Evolutionary conservation across 768 basidiomycete genomes (phyloP).

Genomic region (Mycena latifolia): DNA sequence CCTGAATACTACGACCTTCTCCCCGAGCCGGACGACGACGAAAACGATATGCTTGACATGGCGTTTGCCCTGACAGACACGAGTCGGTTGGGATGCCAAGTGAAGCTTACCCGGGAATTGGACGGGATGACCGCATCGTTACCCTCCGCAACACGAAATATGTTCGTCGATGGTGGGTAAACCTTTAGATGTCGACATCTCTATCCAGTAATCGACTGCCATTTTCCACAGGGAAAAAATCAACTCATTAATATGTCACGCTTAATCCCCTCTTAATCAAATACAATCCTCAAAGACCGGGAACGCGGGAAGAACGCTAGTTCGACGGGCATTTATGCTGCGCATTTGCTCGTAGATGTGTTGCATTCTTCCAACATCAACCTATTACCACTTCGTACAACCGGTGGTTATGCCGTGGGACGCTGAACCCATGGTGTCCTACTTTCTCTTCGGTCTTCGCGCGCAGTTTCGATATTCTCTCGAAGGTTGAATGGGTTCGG

Average conservation of each 20-base stretch:
- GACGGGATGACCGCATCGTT: slow-evolving; percentile 89
- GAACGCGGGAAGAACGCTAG: too few species aligned
- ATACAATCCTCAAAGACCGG: slow-evolving; percentile 11
- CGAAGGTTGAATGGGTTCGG: too few species aligned
- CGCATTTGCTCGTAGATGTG: too few species aligned
- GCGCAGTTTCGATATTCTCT: too few species aligned
- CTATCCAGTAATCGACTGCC: neutral
- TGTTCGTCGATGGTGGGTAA: slow-evolving; percentile 90
- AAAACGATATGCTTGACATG: slow-evolving; percentile 99
- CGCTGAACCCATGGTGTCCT: too few species aligned
- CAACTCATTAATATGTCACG: slow-evolving; percentile 23
- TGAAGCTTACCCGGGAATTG: slow-evolving; percentile 81
- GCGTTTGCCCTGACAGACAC: slow-evolving; percentile 98
- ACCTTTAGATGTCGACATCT: neutral
- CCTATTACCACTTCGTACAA: too few species aligned
- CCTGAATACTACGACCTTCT: slow-evolving; percentile 87
- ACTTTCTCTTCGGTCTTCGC: too few species aligned
- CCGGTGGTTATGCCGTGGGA: too few species aligned
- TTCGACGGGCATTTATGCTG: too few species aligned
- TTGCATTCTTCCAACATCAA: too few species aligned
- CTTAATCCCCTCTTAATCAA: slow-evolving; percentile 17
- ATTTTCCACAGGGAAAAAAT: slow-evolving; percentile 24
- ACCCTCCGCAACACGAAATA: slow-evolving; percentile 94
- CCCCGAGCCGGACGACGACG: slow-evolving; percentile 96
- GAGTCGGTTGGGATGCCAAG: slow-evolving; percentile 84